These are phyloP conservation scores for Neospermospora avenae DNA, from an alignment of 2,329 filamentous ascomycete species.

Conservation along the genomic window DNA sequence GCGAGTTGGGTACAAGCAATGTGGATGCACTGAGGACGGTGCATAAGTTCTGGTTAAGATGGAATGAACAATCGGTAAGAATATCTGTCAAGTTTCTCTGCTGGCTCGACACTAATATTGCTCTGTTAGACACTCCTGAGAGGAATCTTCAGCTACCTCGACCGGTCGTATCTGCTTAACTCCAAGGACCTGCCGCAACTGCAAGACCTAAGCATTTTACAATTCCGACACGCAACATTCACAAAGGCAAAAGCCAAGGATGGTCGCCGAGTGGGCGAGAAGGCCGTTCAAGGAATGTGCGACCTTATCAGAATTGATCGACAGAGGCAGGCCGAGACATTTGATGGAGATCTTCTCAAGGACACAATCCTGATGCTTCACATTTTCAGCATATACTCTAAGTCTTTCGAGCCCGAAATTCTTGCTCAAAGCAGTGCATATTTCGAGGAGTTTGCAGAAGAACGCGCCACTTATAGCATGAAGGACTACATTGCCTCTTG, in stretches of 20 bases:
- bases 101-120: slow-evolving; percentile 14
- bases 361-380: slow-evolving; percentile 80
- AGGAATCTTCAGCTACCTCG: slow-evolving; percentile 90
- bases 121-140: slow-evolving; percentile 65
- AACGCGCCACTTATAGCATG: slow-evolving; percentile 59
- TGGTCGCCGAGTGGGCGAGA: slow-evolving; percentile 37
- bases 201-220: slow-evolving; percentile 73
- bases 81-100: neutral
- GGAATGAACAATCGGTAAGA: slow-evolving; percentile 73
- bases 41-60: slow-evolving; percentile 64
- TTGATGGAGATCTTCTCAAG: slow-evolving; percentile 64
- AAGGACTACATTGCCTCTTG: slow-evolving; percentile 73
- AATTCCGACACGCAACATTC: slow-evolving; percentile 65
- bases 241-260: slow-evolving; percentile 32
- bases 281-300: slow-evolving; percentile 60
- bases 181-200: slow-evolving; percentile 68
- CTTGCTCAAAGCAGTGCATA: slow-evolving; percentile 65
- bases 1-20: slow-evolving; percentile 49
- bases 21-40: slow-evolving; percentile 60
- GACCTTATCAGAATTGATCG: slow-evolving; percentile 73
- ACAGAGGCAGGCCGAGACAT: slow-evolving; percentile 47
- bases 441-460: slow-evolving; percentile 66
- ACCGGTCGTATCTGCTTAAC: slow-evolving; percentile 81
- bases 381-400: slow-evolving; percentile 76
- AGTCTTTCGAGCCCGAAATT: slow-evolving; percentile 74